A percentile compares a stretch with the other conserved stretches of the same genome.
These are phyloP conservation scores for Daldinia decipiens DNA, from an alignment of 495 filamentous ascomycete species.

Conservation along the genomic window DNA sequence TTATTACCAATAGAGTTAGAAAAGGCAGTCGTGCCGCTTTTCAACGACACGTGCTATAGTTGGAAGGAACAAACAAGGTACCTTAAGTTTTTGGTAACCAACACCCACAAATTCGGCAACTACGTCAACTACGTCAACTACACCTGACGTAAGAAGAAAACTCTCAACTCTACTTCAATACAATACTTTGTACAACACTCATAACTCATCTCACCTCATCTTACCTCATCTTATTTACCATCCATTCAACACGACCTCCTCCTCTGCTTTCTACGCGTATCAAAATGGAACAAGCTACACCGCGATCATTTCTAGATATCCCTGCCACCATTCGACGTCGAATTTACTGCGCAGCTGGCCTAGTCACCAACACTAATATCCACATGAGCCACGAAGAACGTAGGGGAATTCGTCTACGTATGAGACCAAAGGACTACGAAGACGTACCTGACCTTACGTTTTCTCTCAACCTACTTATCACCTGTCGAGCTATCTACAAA, in stretches of 20 bases:
- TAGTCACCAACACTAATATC: neutral
- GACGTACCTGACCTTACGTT: neutral
- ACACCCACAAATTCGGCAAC: too few species aligned
- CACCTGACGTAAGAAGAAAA: too few species aligned
- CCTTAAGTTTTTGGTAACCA: too few species aligned
- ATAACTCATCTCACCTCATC: neutral
- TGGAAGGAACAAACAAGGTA: too few species aligned
- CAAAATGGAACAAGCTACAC: neutral
- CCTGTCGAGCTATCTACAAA: neutral
- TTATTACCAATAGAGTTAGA: too few species aligned
- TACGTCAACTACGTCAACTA: too few species aligned
- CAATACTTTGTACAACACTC: too few species aligned
- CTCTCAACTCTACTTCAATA: neutral
- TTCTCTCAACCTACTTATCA: neutral
- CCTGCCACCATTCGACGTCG: neutral
- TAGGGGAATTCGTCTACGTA: too few species aligned
- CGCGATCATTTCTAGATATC: conserved; percentile 1
- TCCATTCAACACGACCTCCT: too few species aligned
- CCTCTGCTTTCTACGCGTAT: neutral
- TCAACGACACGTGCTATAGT: too few species aligned
- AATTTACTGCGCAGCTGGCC: neutral
- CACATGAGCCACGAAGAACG: neutral
- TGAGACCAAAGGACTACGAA: neutral
- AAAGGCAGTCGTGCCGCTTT: too few species aligned
- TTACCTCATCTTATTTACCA: too few species aligned